phyloP scores from a whole-genome alignment of 192 early-diverging fungal species.

The Linderina pennispora region DNA sequence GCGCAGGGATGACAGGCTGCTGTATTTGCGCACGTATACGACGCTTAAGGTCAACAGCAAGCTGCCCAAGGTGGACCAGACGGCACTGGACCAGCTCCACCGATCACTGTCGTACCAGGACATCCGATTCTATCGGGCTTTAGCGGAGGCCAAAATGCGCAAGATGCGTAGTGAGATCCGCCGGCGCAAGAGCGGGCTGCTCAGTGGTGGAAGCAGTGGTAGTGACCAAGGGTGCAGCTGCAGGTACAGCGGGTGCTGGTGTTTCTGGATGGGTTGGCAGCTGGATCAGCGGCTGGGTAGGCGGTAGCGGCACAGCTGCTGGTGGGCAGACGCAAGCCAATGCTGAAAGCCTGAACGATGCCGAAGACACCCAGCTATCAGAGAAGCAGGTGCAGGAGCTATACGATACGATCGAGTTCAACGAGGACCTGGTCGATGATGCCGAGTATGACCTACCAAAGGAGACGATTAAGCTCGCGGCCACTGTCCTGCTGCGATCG shows the following conservation, averaged over 20 bases:
- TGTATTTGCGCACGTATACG: conserved; percentile 74
- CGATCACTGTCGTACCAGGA: conserved; percentile 79
- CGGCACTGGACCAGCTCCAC: conserved; percentile 63
- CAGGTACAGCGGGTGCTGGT: conserved; percentile 9
- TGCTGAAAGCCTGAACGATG: not conserved
- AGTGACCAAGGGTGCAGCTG: too few relatives aligned
- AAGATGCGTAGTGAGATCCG: conserved; percentile 64
- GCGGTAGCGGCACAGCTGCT: too few relatives aligned
- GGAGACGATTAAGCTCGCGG: conserved; percentile 55
- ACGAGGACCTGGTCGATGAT: conserved; percentile 60
- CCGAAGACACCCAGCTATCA: conserved; percentile 48
- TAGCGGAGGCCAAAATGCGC: conserved; percentile 64
- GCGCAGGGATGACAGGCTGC: conserved; percentile 71
- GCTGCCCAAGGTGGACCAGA: conserved; percentile 34
- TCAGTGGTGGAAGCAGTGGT: too few relatives aligned
- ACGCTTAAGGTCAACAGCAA: conserved; percentile 44
- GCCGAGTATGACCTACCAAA: conserved; percentile 35
- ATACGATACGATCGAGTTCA: conserved; percentile 92
- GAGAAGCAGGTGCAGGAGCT: conserved; percentile 85
- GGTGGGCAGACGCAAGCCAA: conserved; percentile 4
- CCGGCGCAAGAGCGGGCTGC: conserved; percentile 29
- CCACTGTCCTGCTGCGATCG: conserved; percentile 60
- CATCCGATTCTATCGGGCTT: conserved; percentile 77
- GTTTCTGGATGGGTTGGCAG: conserved; percentile 46
- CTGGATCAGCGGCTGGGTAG: conserved; percentile 47